Conservation (phyloP, 345 rosid genomes). For the Tarenaya hassleriana region DNA sequence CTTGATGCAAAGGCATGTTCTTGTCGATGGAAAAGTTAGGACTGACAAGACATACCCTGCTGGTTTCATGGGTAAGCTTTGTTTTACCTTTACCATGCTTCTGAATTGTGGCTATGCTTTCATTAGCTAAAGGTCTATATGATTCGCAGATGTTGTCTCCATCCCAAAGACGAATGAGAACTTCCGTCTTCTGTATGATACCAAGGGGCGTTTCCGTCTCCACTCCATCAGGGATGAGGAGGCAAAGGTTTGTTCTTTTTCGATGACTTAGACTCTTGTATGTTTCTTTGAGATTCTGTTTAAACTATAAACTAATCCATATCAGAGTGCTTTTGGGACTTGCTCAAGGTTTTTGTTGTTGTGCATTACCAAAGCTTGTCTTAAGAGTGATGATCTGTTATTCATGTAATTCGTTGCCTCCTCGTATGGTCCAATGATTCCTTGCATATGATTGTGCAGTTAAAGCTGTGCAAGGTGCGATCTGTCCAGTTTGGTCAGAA, state of each 20-base stretch:
- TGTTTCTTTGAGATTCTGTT: no score
- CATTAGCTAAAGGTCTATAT: constrained; percentile 8
- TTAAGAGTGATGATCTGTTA: no score
- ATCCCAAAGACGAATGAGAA: constrained; percentile 66
- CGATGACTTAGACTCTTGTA: no score
- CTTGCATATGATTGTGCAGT: no score
- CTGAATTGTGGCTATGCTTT: background rate
- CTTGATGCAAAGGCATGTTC: constrained; percentile 55
- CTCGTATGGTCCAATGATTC: no score
- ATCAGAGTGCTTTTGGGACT: no score
- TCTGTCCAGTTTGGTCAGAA: no score
- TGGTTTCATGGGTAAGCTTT: constrained; percentile 65
- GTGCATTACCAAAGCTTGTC: no score
- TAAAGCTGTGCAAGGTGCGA: no score
- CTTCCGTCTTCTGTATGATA: constrained; percentile 58
- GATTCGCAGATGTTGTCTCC: constrained; percentile 56
- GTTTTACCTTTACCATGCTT: constrained; percentile 26
- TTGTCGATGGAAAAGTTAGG: constrained; percentile 61
- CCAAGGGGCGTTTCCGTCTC: constrained; percentile 62
- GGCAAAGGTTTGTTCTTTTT: constrained; percentile 65
- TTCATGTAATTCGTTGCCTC: no score
- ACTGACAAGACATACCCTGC: constrained; percentile 64
- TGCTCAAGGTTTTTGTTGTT: no score
- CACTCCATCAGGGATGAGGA: constrained; percentile 56
- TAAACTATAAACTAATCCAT: no score